Evolutionary conservation across 2,329 filamentous ascomycete genomes (phyloP).

Genomic region (Lasiodiplodia sp.): DNA sequence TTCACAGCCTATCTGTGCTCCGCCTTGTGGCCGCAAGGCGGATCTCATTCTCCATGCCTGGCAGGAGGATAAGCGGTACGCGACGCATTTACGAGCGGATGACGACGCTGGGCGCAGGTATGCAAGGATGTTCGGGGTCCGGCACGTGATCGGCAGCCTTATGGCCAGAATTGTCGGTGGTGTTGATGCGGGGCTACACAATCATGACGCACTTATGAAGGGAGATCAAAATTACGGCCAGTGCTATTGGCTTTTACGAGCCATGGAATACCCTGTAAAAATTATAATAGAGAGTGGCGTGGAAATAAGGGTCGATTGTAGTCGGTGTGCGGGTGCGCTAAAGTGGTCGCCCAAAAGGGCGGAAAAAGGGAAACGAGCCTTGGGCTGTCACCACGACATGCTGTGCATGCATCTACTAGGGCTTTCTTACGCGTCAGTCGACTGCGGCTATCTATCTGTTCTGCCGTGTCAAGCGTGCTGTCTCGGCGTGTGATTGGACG

Average conservation of each 20-base stretch:
- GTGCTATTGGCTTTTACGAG: too few relatives aligned
- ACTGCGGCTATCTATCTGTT: background rate
- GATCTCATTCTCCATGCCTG: background rate
- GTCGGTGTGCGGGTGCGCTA: too few relatives aligned
- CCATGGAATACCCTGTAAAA: too few relatives aligned
- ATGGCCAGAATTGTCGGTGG: background rate
- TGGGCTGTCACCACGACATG: background rate
- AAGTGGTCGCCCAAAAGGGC: too few relatives aligned
- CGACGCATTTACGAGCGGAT: conserved; percentile 1
- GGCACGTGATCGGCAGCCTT: conserved; percentile 1
- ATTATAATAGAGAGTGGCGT: too few relatives aligned
- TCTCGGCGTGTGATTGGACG: background rate
- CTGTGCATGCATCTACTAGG: background rate
- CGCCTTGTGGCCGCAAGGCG: background rate
- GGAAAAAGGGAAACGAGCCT: too few relatives aligned
- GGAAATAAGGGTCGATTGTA: too few relatives aligned
- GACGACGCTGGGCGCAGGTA: background rate
- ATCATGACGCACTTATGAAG: too few relatives aligned
- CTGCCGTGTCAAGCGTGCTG: background rate
- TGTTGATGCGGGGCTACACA: background rate
- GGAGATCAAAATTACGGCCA: too few relatives aligned
- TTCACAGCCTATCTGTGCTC: background rate
- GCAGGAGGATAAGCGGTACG: background rate
- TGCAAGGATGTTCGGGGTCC: background rate
- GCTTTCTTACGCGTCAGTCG: background rate